phyloP scores from a whole-genome alignment of 129 eudicot species.

The Ambrosia trifida region DNA sequence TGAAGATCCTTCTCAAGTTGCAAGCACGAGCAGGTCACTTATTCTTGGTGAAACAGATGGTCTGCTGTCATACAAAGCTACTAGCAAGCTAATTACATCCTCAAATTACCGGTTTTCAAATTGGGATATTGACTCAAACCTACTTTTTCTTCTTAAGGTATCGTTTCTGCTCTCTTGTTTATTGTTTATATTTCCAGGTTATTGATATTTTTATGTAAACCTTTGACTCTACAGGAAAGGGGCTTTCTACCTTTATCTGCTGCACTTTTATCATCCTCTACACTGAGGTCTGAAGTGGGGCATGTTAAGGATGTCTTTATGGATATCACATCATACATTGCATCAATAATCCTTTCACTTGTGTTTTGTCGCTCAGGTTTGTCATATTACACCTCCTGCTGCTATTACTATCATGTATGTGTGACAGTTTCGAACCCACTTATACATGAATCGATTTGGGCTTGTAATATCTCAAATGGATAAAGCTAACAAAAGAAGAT shows the following conservation, averaged over 20 bases:
- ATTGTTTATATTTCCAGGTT: constrained; percentile 14
- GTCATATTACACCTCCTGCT: constrained; percentile 13
- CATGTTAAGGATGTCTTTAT: constrained; percentile 53
- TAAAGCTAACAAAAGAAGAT: not conserved
- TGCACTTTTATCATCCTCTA: constrained; percentile 77
- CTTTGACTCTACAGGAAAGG: constrained; percentile 58
- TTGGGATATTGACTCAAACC: constrained; percentile 66
- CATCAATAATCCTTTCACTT: constrained; percentile 73
- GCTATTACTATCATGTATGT: not conserved
- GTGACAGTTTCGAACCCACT: not conserved
- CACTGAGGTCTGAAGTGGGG: constrained; percentile 58
- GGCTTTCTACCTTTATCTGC: constrained; percentile 96
- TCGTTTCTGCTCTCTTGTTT: constrained; percentile 21
- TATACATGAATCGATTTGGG: not conserved
- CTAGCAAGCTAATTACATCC: constrained; percentile 61
- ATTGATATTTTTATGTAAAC: constrained; percentile 8
- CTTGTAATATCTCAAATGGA: not conserved
- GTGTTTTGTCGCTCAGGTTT: constrained; percentile 88
- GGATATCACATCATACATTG: constrained; percentile 68
- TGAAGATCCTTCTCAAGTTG: constrained; percentile 89
- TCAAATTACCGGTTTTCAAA: constrained; percentile 65
- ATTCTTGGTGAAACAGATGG: constrained; percentile 64
- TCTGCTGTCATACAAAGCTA: constrained; percentile 62
- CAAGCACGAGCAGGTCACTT: constrained; percentile 59
- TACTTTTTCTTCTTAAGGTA: constrained; percentile 91